These are phyloP conservation scores for Cryptococcus maquisensis DNA, from an alignment of 1,284 basidiomycete genomes.

Conservation along the genomic window DNA sequence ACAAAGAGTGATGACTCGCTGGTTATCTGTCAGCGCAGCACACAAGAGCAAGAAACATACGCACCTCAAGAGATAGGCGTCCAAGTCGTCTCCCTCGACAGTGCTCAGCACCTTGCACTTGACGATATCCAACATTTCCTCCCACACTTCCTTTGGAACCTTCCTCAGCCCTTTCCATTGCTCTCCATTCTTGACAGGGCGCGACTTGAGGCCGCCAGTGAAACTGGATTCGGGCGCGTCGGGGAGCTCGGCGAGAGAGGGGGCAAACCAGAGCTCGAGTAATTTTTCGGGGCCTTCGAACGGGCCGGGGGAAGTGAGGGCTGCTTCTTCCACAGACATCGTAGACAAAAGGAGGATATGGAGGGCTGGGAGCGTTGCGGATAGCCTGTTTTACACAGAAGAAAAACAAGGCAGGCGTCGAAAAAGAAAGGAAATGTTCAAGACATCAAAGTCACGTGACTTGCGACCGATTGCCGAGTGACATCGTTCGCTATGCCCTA, in stretches of 20 bases:
- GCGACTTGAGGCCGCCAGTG: conserved; percentile 48
- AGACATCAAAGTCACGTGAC: no score
- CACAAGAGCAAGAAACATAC: conserved; percentile 21
- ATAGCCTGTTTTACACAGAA: no score
- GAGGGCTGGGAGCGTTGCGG: no score
- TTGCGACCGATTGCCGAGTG: no score
- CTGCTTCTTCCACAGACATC: neutral
- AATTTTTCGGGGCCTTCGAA: conserved; percentile 79
- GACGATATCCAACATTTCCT: conserved; percentile 95
- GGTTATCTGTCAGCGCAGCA: conserved; percentile 5
- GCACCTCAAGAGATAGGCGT: conserved; percentile 93
- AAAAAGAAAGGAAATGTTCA: no score
- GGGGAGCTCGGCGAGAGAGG: conserved; percentile 61
- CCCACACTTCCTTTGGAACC: conserved; percentile 78
- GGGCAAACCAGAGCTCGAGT: conserved; percentile 96
- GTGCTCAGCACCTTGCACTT: conserved; percentile 94
- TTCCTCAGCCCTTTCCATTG: conserved; percentile 63
- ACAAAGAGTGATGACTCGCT: conserved; percentile 98
- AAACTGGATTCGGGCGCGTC: neutral
- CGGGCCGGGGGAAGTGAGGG: conserved; percentile 38
- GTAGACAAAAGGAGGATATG: no score
- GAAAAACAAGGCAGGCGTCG: no score
- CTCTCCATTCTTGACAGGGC: conserved; percentile 14
- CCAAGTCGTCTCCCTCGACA: conserved; percentile 78
- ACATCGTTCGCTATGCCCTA: no score